Conservation (phyloP, 192 early-diverging fungal genomes). For the Umbelopsis vinacea region DNA sequence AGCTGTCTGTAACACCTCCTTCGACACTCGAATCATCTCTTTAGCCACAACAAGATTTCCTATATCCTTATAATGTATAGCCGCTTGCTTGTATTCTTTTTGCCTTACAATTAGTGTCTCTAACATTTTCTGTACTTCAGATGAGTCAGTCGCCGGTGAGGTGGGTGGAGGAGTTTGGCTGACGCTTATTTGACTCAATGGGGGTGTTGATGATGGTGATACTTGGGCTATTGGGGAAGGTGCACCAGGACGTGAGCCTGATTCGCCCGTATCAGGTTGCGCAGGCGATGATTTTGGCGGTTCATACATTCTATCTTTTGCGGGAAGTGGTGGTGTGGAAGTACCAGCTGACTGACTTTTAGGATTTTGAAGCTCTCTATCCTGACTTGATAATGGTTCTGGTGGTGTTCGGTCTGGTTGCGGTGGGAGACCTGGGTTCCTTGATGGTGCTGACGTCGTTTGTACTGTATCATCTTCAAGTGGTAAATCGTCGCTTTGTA, state of each 20-base stretch:
- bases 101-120: slow-evolving; percentile 37
- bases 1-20: slow-evolving; percentile 49
- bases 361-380: too few species aligned
- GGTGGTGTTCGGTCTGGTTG: not conserved
- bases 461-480: not conserved
- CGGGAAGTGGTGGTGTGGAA: too few species aligned
- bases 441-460: not conserved
- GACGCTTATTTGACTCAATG: not conserved
- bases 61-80: slow-evolving; percentile 55
- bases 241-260: not conserved
- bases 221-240: not conserved
- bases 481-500: slow-evolving; percentile 16
- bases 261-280: too few species aligned
- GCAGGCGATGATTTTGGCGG: too few species aligned
- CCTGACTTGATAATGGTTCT: too few species aligned
- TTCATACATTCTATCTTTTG: too few species aligned
- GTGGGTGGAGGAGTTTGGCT: slow-evolving; percentile 25
- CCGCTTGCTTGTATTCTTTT: slow-evolving; percentile 65
- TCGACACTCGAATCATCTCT: slow-evolving; percentile 53
- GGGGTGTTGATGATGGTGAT: not conserved
- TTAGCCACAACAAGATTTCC: slow-evolving; percentile 50
- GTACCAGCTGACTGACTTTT: too few species aligned
- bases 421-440: not conserved
- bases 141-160: not conserved
- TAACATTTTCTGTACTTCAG: slow-evolving; percentile 25